phyloP scores from a whole-genome alignment of 2,329 filamentous ascomycete genomes.

The Hortaea sp. region DNA sequence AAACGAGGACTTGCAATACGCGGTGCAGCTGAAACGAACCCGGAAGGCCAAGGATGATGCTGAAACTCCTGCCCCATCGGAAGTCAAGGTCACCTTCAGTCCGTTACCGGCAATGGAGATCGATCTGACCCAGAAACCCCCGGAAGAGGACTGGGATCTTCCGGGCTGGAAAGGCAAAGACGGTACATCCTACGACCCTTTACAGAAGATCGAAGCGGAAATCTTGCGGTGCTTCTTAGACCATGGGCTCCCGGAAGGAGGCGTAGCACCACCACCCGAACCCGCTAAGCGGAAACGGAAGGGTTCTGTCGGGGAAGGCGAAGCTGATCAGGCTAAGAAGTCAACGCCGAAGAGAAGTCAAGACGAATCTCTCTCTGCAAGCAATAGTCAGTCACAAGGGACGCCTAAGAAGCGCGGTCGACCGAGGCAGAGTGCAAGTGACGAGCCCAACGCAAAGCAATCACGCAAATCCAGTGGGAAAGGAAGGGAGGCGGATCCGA shows the following conservation, averaged over 20 bases:
- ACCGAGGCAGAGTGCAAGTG: neutral
- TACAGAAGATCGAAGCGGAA: conserved; percentile 26
- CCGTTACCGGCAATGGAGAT: conserved; percentile 24
- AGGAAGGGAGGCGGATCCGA: neutral
- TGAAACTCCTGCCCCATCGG: conserved; percentile 9
- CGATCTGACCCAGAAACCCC: conserved; percentile 11
- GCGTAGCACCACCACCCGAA: neutral
- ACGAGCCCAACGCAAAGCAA: neutral
- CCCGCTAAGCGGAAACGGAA: conserved; percentile 1
- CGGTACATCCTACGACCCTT: conserved; percentile 24
- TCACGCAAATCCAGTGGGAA: neutral
- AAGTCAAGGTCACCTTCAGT: conserved; percentile 27
- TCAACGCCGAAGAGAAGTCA: conserved; percentile 1
- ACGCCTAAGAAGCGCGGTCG: neutral
- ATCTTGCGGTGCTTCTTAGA: conserved; percentile 26
- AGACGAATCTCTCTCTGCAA: neutral
- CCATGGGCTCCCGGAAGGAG: conserved; percentile 17
- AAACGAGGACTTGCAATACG: conserved; percentile 17
- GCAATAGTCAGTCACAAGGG: too few relatives aligned
- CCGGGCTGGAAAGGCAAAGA: conserved; percentile 20
- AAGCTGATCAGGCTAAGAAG: neutral
- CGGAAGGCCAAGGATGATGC: conserved; percentile 15
- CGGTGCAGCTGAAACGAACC: conserved; percentile 23
- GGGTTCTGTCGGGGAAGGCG: neutral
- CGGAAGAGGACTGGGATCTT: conserved; percentile 16